Evolutionary conservation across 202 grass and related monocot species (phyloP).

Genomic region (Carex arenaria): DNA sequence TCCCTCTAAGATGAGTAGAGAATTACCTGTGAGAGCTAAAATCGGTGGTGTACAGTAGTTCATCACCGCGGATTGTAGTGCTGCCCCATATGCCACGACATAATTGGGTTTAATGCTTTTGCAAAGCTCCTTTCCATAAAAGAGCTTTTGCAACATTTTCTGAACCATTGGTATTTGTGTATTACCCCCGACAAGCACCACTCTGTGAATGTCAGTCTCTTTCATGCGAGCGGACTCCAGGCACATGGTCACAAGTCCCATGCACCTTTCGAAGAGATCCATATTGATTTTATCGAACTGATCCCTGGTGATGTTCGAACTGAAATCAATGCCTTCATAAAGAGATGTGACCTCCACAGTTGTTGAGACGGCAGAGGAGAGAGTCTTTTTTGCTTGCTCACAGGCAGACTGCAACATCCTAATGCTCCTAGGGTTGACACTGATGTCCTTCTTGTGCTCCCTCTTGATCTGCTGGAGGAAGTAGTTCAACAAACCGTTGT

Average conservation of each 20-base stretch:
- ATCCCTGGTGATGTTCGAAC: background rate
- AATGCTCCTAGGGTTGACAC: background rate
- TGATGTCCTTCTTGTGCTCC: constrained; percentile 10
- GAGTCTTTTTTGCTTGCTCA: constrained; percentile 14
- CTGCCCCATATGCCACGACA: constrained; percentile 10
- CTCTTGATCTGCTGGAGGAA: constrained; percentile 20
- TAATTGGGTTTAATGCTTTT: constrained; percentile 8
- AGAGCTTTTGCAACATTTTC: background rate
- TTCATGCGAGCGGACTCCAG: background rate
- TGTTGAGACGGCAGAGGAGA: background rate
- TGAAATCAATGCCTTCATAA: constrained; percentile 14
- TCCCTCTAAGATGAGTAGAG: too few species aligned
- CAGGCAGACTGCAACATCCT: constrained; percentile 22
- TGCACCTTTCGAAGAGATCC: constrained; percentile 20
- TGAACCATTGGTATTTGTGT: constrained; percentile 8
- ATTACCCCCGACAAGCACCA: constrained; percentile 12
- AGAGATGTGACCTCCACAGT: constrained; percentile 1
- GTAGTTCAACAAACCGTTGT: constrained; percentile 23
- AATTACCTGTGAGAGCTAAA: too few species aligned
- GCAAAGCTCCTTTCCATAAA: background rate
- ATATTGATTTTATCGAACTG: constrained; percentile 15
- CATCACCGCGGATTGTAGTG: background rate
- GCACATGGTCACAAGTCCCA: background rate
- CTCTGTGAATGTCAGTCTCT: background rate
- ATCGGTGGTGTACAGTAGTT: too few species aligned